A percentile compares a stretch with the other conserved stretches of the same genome.
Evolutionary conservation across 768 basidiomycete genomes (phyloP).

Genomic region (Psilocybe cyanescens): DNA sequence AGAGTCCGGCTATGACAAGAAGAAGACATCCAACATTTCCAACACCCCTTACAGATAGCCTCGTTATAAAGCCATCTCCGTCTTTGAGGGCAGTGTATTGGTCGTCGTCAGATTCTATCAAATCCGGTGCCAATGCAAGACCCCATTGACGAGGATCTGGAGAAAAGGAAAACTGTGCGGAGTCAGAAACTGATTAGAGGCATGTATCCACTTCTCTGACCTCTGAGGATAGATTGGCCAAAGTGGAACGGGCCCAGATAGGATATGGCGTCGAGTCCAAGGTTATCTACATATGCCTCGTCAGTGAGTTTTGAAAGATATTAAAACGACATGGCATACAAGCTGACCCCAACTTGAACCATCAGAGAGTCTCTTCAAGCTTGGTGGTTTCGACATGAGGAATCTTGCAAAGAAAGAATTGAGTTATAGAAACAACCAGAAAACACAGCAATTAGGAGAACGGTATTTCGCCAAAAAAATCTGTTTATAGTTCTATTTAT

Average conservation of each 20-base stretch:
- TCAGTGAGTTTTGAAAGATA: background rate
- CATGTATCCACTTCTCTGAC: conserved; percentile 13
- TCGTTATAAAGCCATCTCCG: conserved; percentile 26
- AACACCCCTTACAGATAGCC: conserved; percentile 64
- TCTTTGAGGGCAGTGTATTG: conserved; percentile 27
- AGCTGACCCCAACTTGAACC: conserved; percentile 26
- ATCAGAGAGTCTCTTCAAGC: conserved; percentile 16
- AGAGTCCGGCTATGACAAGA: conserved; percentile 41
- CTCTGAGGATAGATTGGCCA: conserved; percentile 29
- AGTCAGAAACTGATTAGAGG: background rate
- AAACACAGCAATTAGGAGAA: conserved; percentile 16
- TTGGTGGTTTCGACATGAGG: conserved; percentile 12
- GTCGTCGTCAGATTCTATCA: conserved; percentile 47
- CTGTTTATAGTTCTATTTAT: background rate
- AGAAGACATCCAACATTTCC: conserved; percentile 64
- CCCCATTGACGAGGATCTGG: conserved; percentile 64
- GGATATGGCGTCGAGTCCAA: conserved; percentile 37
- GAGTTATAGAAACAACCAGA: conserved; percentile 3
- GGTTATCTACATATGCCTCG: conserved; percentile 23
- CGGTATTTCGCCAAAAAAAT: conserved; percentile 13
- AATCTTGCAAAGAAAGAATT: conserved; percentile 5
- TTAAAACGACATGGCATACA: conserved; percentile 15
- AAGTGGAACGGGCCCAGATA: conserved; percentile 31
- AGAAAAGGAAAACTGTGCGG: conserved; percentile 49
- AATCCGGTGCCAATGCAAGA: conserved; percentile 44